Evolutionary conservation across 108 stramenopile genomes (phyloP).

Genomic region (Pseudonitzschia pungens): DNA sequence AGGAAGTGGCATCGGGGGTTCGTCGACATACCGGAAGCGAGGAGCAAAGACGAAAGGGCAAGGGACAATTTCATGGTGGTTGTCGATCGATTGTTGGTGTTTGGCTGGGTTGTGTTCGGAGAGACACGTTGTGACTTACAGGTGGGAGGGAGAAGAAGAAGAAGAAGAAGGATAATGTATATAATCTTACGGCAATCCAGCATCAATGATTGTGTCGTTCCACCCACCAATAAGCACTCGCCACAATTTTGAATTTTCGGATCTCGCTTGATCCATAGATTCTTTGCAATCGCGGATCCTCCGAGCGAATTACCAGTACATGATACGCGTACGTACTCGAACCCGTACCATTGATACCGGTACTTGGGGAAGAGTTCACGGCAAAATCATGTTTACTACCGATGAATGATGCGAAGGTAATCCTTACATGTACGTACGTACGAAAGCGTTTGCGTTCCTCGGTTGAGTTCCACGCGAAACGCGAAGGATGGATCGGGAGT

Average conservation of each 20-base stretch:
- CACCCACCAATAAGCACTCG: background rate
- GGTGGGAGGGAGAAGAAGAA: background rate
- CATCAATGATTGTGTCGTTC: background rate
- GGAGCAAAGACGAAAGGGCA: slow-evolving; percentile 22
- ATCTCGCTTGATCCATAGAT: background rate
- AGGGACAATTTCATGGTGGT: slow-evolving; percentile 32
- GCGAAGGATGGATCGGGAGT: too few species aligned
- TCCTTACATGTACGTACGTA: too few species aligned
- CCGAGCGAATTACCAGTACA: too few species aligned
- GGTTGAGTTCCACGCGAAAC: too few species aligned
- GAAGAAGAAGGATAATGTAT: background rate
- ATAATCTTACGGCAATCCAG: background rate
- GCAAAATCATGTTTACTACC: too few species aligned
- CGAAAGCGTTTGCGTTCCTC: too few species aligned
- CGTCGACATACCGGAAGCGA: slow-evolving; percentile 27
- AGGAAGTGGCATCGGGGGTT: background rate
- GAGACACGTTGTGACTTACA: too few species aligned
- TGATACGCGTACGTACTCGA: too few species aligned
- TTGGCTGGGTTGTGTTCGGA: background rate
- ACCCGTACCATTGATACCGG: too few species aligned
- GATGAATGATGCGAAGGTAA: too few species aligned
- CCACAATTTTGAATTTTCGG: slow-evolving; percentile 1
- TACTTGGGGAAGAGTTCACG: too few species aligned
- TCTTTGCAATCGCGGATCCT: background rate
- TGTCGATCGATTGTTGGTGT: background rate